Conservation (phyloP, 345 rosid species). For the Gossypium stocksii region DNA sequence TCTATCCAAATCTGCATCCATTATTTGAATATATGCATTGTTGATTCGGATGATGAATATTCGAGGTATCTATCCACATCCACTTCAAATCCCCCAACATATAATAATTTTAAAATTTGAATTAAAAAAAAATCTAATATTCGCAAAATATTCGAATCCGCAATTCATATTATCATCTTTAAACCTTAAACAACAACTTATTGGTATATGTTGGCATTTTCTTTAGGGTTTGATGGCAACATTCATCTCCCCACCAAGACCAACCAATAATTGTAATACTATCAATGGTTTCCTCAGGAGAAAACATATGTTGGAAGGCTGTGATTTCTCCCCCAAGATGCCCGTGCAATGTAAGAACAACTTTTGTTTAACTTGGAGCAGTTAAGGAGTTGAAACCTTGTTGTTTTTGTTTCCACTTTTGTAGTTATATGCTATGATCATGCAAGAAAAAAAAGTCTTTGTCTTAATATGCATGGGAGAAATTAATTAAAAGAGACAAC, state of each 20-base stretch:
- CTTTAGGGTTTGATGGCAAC: background rate
- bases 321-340: background rate
- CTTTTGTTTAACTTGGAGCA: background rate
- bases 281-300: background rate
- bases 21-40: too few species aligned
- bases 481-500: background rate
- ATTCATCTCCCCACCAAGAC: background rate
- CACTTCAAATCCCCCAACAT: too few species aligned
- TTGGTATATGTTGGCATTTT: background rate
- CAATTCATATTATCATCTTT: too few species aligned
- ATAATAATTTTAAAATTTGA: too few species aligned
- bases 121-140: too few species aligned
- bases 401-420: background rate
- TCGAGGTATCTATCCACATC: too few species aligned
- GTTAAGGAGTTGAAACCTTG: constrained; percentile 1
- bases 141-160: too few species aligned
- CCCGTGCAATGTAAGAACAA: background rate
- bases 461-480: background rate
- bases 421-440: background rate
- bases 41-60: too few species aligned
- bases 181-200: too few species aligned
- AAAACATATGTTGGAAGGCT: constrained; percentile 1
- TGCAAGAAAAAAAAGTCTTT: background rate
- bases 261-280: background rate
- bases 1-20: too few species aligned